Percentiles rank a stretch among this genome's conserved stretches.
Conservation (phyloP, 1,139 yeast species). For the Geotrichum aggregatum region DNA sequence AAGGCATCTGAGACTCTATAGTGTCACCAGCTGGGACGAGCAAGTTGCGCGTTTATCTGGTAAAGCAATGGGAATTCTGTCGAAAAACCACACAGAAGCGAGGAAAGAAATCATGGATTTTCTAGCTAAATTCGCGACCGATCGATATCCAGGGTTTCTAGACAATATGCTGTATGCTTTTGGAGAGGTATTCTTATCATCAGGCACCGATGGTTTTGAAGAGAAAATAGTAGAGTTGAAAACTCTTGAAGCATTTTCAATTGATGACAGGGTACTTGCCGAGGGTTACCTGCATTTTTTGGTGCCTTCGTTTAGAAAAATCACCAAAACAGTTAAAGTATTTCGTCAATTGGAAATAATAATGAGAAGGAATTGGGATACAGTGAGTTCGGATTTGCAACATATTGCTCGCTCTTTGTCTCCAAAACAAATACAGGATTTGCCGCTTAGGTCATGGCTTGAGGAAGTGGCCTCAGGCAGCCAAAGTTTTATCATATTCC, state of each 20-base stretch:
- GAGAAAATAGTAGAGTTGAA: background rate
- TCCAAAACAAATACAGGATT: background rate
- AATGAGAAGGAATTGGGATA: slow-evolving; percentile 3
- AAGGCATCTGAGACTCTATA: slow-evolving; percentile 27
- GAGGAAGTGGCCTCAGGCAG: slow-evolving; percentile 3
- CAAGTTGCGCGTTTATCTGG: slow-evolving; percentile 42
- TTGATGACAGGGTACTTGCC: slow-evolving; percentile 13
- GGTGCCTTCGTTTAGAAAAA: background rate
- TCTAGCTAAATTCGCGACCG: background rate
- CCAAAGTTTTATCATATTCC: slow-evolving; percentile 8
- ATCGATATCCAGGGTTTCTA: background rate
- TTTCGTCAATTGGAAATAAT: slow-evolving; percentile 8
- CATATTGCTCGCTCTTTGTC: slow-evolving; percentile 5
- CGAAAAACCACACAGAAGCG: background rate
- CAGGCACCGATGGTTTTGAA: background rate
- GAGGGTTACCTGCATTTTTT: slow-evolving; percentile 17
- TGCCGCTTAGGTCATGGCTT: slow-evolving; percentile 6
- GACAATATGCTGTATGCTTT: slow-evolving; percentile 29
- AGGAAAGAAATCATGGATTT: background rate
- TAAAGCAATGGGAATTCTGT: slow-evolving; percentile 25
- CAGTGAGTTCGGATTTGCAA: slow-evolving; percentile 1
- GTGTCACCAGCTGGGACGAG: slow-evolving; percentile 39
- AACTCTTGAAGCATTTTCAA: background rate
- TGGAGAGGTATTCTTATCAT: slow-evolving; percentile 22
- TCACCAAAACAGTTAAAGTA: background rate